Evolutionary conservation across 2,329 filamentous ascomycete species (phyloP).

Genomic region (Fusarium sp.): DNA sequence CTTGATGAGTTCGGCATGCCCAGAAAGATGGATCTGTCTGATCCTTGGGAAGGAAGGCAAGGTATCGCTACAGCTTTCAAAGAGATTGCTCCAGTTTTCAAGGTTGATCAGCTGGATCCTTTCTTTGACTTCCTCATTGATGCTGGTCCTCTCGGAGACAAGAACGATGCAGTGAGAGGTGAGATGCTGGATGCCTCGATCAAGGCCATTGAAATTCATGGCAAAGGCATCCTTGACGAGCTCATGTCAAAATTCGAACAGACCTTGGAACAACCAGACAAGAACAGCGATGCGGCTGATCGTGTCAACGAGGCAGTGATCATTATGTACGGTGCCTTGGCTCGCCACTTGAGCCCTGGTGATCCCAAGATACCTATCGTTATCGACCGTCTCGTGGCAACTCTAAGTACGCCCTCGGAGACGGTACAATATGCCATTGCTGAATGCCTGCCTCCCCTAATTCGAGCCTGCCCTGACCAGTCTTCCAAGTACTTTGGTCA

Average conservation of each 20-base stretch:
- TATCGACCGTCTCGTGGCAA: conserved; percentile 85
- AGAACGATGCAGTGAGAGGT: conserved; percentile 78
- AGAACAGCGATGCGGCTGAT: conserved; percentile 83
- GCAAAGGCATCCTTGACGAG: conserved; percentile 83
- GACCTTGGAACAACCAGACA: conserved; percentile 87
- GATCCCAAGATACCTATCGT: conserved; percentile 90
- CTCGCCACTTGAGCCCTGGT: conserved; percentile 85
- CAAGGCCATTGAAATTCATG: conserved; percentile 81
- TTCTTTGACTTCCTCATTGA: conserved; percentile 90
- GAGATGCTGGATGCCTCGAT: conserved; percentile 95
- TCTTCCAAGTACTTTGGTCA: conserved; percentile 83
- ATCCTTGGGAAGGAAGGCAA: conserved; percentile 92
- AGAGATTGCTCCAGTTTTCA: conserved; percentile 79
- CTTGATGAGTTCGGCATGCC: conserved; percentile 96
- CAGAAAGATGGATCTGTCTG: conserved; percentile 84
- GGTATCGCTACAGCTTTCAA: conserved; percentile 90
- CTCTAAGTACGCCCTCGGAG: conserved; percentile 93
- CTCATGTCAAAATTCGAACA: conserved; percentile 93
- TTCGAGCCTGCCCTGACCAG: conserved; percentile 82
- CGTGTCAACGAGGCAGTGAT: conserved; percentile 97
- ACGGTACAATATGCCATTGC: conserved; percentile 97
- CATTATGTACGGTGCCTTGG: conserved; percentile 95
- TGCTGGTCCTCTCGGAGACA: conserved; percentile 87
- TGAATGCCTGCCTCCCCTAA: conserved; percentile 91
- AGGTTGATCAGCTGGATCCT: conserved; percentile 74